Conservation (phyloP, 2,329 filamentous ascomycete species). For the Arthroderma uncinatum region DNA sequence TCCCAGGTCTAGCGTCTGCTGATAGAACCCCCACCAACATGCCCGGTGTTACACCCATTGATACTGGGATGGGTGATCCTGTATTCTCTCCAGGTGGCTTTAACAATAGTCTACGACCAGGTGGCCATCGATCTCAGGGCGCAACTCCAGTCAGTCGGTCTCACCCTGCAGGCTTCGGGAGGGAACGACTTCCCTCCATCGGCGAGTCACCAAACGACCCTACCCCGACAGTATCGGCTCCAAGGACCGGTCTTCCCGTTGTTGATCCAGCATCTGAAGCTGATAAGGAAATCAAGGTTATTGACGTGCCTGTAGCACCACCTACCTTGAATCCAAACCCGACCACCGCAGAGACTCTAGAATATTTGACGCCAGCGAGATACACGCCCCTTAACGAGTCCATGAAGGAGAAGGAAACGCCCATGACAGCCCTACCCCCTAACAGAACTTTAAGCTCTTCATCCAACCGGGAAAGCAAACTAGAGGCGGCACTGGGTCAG, state of each 20-base stretch:
- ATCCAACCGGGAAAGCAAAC: slow-evolving; percentile 2
- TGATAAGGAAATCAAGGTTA: slow-evolving; percentile 28
- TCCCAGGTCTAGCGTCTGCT: slow-evolving; percentile 45
- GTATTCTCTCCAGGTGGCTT: slow-evolving; percentile 56
- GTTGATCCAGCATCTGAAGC: slow-evolving; percentile 40
- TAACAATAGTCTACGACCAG: slow-evolving; percentile 43
- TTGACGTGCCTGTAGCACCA: slow-evolving; percentile 21
- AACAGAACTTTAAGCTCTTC: slow-evolving; percentile 18
- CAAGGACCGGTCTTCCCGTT: slow-evolving; percentile 33
- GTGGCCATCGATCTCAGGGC: slow-evolving; percentile 55
- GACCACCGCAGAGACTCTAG: slow-evolving; percentile 25
- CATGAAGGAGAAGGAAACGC: slow-evolving; percentile 33
- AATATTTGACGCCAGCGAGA: slow-evolving; percentile 35
- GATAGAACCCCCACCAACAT: slow-evolving; percentile 61
- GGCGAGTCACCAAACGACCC: slow-evolving; percentile 54
- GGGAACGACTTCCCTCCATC: slow-evolving; percentile 64
- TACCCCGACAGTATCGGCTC: slow-evolving; percentile 32
- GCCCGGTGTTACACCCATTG: slow-evolving; percentile 77
- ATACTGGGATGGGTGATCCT: slow-evolving; percentile 53
- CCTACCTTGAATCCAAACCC: slow-evolving; percentile 20
- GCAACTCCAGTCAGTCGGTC: slow-evolving; percentile 58
- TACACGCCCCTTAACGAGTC: slow-evolving; percentile 35
- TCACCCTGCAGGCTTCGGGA: slow-evolving; percentile 49
- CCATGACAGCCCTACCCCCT: slow-evolving; percentile 57
- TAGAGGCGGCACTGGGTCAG: slow-evolving; percentile 37